phyloP scores from a whole-genome alignment of 2,329 filamentous ascomycete species.

The Chrysosporium keratinophilum region DNA sequence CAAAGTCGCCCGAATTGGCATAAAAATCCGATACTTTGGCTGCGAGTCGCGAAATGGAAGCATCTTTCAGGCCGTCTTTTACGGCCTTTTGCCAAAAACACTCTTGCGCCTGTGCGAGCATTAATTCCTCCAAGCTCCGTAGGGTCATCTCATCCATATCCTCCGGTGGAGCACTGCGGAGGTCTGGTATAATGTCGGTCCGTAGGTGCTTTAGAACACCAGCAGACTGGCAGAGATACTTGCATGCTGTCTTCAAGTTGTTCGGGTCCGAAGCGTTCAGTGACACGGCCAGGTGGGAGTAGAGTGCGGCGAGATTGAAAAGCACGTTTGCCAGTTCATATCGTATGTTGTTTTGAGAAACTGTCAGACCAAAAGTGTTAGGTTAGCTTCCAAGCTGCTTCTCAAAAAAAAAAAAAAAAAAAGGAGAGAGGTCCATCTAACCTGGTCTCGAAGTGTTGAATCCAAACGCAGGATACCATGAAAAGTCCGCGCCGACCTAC shows the following conservation, averaged over 20 bases:
- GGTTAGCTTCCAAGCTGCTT: not conserved
- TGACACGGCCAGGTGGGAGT: conserved; percentile 79
- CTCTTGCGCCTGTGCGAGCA: conserved; percentile 88
- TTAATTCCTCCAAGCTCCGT: conserved; percentile 68
- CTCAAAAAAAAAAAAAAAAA: not conserved
- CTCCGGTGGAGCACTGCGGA: conserved; percentile 75
- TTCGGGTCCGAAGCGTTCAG: conserved; percentile 68
- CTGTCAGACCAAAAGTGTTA: conserved; percentile 20
- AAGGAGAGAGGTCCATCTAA: conserved; percentile 17
- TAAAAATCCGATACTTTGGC: conserved; percentile 88
- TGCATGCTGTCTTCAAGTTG: conserved; percentile 76
- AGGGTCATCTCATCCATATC: conserved; percentile 90
- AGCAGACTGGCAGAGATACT: conserved; percentile 79
- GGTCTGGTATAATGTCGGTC: conserved; percentile 64
- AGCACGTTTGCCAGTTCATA: conserved; percentile 87
- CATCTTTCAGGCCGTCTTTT: conserved; percentile 86
- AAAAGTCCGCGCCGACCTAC: conserved; percentile 86
- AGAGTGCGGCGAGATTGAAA: conserved; percentile 86
- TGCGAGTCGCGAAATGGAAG: conserved; percentile 80
- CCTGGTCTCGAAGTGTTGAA: conserved; percentile 70
- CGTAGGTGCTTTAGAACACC: conserved; percentile 74
- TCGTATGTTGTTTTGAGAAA: conserved; percentile 55
- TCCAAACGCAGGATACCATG: conserved; percentile 88
- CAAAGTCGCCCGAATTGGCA: conserved; percentile 69
- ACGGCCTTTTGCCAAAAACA: conserved; percentile 98